Evolutionary conservation across 177 flowering plant genomes (phyloP), one percentile per base, ranked within the genome.

Genomic region (Vitis hybrid): DNA sequence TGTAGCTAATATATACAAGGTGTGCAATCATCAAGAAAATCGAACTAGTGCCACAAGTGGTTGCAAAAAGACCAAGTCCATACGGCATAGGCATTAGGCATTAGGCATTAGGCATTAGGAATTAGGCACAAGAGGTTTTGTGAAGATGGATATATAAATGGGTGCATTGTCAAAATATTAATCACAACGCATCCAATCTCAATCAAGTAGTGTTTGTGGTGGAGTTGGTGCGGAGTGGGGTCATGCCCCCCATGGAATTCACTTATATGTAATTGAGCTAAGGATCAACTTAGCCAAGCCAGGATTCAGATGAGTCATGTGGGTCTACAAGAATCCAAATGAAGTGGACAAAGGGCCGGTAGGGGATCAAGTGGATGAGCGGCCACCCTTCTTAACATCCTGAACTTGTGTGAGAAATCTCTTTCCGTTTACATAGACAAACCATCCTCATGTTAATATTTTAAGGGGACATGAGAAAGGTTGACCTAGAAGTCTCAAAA

Each of bases 361-460:
- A 27, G 68, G 63, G 71, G 70, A 75, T 75, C 70, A 64, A 65
- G 58, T 48, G 52, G 70, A 41, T 65, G 68, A 46, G 58, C 48
- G 3, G 7, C 58, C 17, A 14, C 49, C 11, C 17, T 9, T 65
- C 46, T 55, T 17, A 35, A 32, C 13, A 9, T 17, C 57, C n/a
- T 13, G 5, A 54, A 56, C 59, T 17, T 58, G 4, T 58, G 27
- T 2, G 7, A 7, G 11, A 58, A 58, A 18, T 65, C 68, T 65
- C 58, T 51, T 58, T 51, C 58, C 46, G 55, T 64, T 30, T 49
- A 10, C 7, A 17, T 30, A 11, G 46, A 27, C 48, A 61, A n/a
- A 41, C 51, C 3, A 14, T 48, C 18, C 8, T 21, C 65, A 27
- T 51, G 1, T 9, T 1, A 62, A 32, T 53, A 54, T 61, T 50